Evolutionary conservation across 495 filamentous ascomycete genomes (phyloP), one percentile per base, ranked within the genome.

Genomic region (Hyaloscypha variabilis): DNA sequence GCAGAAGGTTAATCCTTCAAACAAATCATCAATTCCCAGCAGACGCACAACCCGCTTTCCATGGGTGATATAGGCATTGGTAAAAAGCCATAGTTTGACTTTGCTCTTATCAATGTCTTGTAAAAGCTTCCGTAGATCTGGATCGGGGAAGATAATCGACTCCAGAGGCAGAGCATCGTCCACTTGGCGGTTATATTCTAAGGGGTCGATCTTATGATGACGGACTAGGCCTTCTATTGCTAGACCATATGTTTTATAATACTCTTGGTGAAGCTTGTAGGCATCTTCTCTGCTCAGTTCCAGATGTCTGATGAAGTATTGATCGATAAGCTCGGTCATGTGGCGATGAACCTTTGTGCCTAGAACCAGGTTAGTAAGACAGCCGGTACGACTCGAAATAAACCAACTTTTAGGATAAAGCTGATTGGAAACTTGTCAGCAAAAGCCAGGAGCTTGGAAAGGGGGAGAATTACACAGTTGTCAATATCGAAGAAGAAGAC

Each of bases 401-500:
- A n/a, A 73, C 83, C 71, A 68, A 87, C 85, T 88, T 72, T 84
- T 88, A 1, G 87, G 85, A 67, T 90, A 90, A 63, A 90, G 82
- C 78, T 80, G 52, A 50, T 6, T 10, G 13, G 4, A 52, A 30
- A 29, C 34, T 28, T 21, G 23, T 60, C 28, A 63, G 34, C 34
- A 13, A 21, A 26, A 53, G 25, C 34, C 11, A 62, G 23, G n/a
- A 17, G 8, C 10, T 28, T 60, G 17, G 13, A 13, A 62, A 21
- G 36, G 17, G 60, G 56, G 28, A 51, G 63, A 83, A 85, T 67
- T 81, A 90, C 88, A 78, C 96, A 98, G 71, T 99, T 99, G 83
- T 99, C 96, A 74, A 99, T 97, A 72, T 99, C 96, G 68, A 93
- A 92, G 76, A 93, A 94, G 78, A 94, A 90, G 5, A 92, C 81